Base-by-base conservation (phyloP, 2,329 filamentous ascomycete genomes). In the Monilinia aucupariae region DNA sequence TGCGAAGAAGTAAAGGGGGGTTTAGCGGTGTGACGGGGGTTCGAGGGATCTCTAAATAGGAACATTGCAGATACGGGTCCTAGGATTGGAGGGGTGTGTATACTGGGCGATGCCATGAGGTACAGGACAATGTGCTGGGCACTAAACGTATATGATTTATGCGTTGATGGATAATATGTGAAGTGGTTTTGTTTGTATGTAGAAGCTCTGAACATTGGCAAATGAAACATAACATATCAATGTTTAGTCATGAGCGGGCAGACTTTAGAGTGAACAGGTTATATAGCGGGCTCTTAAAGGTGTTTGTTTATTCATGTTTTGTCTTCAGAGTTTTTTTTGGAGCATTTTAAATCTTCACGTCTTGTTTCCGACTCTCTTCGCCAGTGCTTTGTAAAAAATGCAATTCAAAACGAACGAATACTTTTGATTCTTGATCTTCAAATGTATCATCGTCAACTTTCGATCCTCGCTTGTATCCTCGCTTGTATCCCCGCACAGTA, bases 1-100 rank as follows among this genome's bases (percentile, higher is more conserved):
- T 45, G 55, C n/a, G 25, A 59, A 59, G 61, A 59, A 49, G 43
- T 55, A 56, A 34, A 27, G 25, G 37, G 52, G 49, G n/a, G 32
- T 48, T 13, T 9, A 22, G 12, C 9, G 22, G 45, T 25, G 45
- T 13, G 45, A 25, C 25, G 4, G 27, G 49, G 17, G 15, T 8
- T 4, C 1, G 9, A 25, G 9, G 30, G 13, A 10, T 2, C 7
- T 20, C 8, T 25, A 13, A 25, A 12, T 2, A 37, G 27, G 1
- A 10, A 32, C 13, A 20, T 13, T 2, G n/a, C 4, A 27, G 54
- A 32, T 41, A 34, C 4, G 20, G 17, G 9, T 3, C 17, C 9
- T 47, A 9, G 7, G 15, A 41, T 27, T 27, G 4, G 22, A 53
- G 34, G n/a, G 12, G 22, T 39, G 5, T 5, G 5, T 27, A 39